These are phyloP conservation scores for Myrmaecium sp. DNA, from an alignment of 2,329 filamentous ascomycete species.

Conservation along the genomic window DNA sequence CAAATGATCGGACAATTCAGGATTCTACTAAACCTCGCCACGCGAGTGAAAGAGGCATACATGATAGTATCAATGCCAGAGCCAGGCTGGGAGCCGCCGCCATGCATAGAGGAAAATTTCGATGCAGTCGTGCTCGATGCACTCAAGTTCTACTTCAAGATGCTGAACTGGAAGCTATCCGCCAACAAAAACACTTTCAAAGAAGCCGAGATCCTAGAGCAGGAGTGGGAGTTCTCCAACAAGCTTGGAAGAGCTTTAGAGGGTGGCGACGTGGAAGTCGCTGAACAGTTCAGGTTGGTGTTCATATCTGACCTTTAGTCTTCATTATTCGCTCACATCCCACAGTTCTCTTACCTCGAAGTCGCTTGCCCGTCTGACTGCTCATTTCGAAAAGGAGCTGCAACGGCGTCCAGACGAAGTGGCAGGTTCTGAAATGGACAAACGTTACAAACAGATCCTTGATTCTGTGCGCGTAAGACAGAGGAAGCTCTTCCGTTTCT, in stretches of 20 bases:
- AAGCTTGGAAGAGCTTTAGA: conserved; percentile 82
- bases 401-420: conserved; percentile 72
- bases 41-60: conserved; percentile 83
- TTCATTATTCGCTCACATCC: conserved; percentile 11
- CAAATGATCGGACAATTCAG: conserved; percentile 98
- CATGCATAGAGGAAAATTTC: conserved; percentile 93
- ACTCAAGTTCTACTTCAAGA: conserved; percentile 94
- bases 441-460: conserved; percentile 85
- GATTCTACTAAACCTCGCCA: conserved; percentile 77
- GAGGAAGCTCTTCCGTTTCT: conserved; percentile 91
- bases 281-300: conserved; percentile 72
- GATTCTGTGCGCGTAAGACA: conserved; percentile 94
- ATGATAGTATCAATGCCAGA: conserved; percentile 69
- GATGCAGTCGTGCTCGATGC: conserved; percentile 83
- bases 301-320: not conserved
- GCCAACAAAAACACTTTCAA: conserved; percentile 99
- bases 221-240: conserved; percentile 97
- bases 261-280: conserved; percentile 87
- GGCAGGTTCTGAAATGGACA: conserved; percentile 70
- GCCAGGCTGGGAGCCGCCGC: conserved; percentile 85
- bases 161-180: conserved; percentile 94
- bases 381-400: conserved; percentile 83
- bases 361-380: conserved; percentile 70
- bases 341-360: conserved; percentile 70
- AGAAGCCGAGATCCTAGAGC: conserved; percentile 89